Evolutionary conservation across 1,284 basidiomycete genomes (phyloP).

Genomic region (Malassezia sympodialis): DNA sequence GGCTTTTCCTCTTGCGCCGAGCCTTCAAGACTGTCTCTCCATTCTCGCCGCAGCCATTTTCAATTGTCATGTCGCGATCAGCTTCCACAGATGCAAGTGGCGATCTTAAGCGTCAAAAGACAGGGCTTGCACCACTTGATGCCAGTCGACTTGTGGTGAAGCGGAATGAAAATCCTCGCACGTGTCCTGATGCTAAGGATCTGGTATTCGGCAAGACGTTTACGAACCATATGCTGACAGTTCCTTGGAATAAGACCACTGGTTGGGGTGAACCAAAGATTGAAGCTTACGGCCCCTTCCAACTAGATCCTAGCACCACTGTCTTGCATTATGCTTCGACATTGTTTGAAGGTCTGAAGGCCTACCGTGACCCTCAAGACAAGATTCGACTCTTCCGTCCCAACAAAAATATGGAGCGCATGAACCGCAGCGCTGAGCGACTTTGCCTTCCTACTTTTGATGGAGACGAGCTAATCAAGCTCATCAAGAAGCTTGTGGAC

Average conservation of each 20-base stretch:
- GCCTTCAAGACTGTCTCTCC: not conserved
- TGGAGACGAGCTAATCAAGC: slow-evolving; percentile 64
- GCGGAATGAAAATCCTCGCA: slow-evolving; percentile 38
- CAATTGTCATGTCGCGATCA: not conserved
- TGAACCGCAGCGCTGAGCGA: slow-evolving; percentile 58
- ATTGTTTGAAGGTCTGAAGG: slow-evolving; percentile 92
- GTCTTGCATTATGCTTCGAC: slow-evolving; percentile 86
- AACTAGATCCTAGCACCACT: slow-evolving; percentile 69
- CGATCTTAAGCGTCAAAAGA: slow-evolving; percentile 3
- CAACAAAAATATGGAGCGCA: slow-evolving; percentile 87
- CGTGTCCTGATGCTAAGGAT: slow-evolving; percentile 47
- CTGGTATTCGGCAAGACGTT: slow-evolving; percentile 55
- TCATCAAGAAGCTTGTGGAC: slow-evolving; percentile 79
- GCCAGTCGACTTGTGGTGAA: slow-evolving; percentile 15
- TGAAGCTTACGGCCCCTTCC: slow-evolving; percentile 67
- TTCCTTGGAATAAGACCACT: slow-evolving; percentile 62
- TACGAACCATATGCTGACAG: slow-evolving; percentile 84
- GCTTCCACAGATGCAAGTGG: not conserved
- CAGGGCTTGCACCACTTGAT: slow-evolving; percentile 4
- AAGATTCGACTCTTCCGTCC: slow-evolving; percentile 82
- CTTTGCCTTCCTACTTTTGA: slow-evolving; percentile 74
- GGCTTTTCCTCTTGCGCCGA: not conserved
- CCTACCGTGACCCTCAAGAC: slow-evolving; percentile 71
- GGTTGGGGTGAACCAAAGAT: slow-evolving; percentile 81
- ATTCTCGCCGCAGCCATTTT: not conserved